Evolutionary conservation across 768 basidiomycete genomes (phyloP), one percentile per base, ranked within the genome.

Genomic region (Hysterangium stoloniferum): DNA sequence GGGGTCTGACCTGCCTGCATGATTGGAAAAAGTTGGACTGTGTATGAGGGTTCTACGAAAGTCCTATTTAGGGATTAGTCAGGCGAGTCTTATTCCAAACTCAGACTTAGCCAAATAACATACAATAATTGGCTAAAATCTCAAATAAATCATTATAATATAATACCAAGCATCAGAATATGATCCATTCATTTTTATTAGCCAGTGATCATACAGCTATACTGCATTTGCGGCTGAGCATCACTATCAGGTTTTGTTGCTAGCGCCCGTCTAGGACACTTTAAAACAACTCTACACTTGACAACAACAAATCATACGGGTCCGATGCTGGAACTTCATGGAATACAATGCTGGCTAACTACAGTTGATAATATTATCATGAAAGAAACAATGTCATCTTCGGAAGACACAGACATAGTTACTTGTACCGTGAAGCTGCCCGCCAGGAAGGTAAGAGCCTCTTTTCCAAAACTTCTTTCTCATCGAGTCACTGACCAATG

Each of bases 1-100:
- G 87, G 88, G 9, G 86, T 83, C 61, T 86, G 85, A 50, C 77
- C 75, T 41, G 64, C 53, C 53, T 50, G 48, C 49, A 51, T 51
- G 37, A 19, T 51, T 49, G 33, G 32, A 20, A 22, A 38, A 24
- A 7, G 17, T 38, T 32, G 27, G 5, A 4, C 6, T 6, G 31
- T n/a, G 31, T 22, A 13, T 17, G 22, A 6, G 24, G 37, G 29
- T 31, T 45, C 12, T 15, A 35, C 13, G 33, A 46, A 48, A 12
- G 47, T 12, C 19, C 20, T 41, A 7, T 11, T 41, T 41, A 41
- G 20, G 40, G 22, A 41, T 22, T 12, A 20, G 6, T n/a, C n/a
- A n/a, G n/a, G n/a, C n/a, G n/a, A n/a, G n/a, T n/a, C n/a, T n/a
- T n/a, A n/a, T n/a, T n/a, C n/a, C n/a, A n/a, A n/a, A n/a, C n/a